Base-by-base conservation (phyloP, 2,329 filamentous ascomycete species). In the Colletotrichum australisinense region DNA sequence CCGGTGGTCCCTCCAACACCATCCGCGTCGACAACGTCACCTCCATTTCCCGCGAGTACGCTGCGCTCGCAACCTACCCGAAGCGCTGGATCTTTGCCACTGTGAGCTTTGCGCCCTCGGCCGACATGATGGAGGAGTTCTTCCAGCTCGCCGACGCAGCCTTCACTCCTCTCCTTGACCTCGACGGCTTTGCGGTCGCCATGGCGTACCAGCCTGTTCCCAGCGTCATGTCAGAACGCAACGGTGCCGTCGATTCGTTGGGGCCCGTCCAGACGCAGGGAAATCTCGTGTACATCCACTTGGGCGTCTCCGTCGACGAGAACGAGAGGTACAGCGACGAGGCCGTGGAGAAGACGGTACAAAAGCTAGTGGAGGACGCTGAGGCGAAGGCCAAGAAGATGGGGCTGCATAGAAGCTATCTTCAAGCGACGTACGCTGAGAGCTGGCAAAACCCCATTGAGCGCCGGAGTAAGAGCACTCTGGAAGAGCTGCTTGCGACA, bases 401-500 rank as follows among this genome's bases (percentile, higher is more conserved):
- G 57, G 58, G 58, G 2, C 9, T 56, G 0, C 42, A 63, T 46
- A 30, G 66, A 2, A 68, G 19, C 30, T 68, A 68, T 30, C 30
- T 68, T 1, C 66, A 68, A 28, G 19, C 66, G 7, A 68, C 66
- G 1, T 68, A 68, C 5, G 58, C 66, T 7, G 66, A 68, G 26
- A 68, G 66, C n/a, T 68, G 66, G 66, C 66, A 68, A n/a, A 68
- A 63, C 28, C 66, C 66, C 14, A 46, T 68, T 3, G 16, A 38
- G 24, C 57, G 24, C 8, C 66, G 58, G 5, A 68, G 58, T 26
- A 22, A 22, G 2, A 56, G 24, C 22, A 68, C 66, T 0, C 14
- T 68, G 32, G 46, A 68, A 24, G 28, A 68, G 46, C 12, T 67
- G 4, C 32, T 68, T 35, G 59, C 57, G 3, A 68, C 66, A 12